Percentiles rank a stretch among this genome's conserved stretches.
Conservation (phyloP, 371 early-diverging fungal genomes). For the Amoeboradix gromovi region DNA sequence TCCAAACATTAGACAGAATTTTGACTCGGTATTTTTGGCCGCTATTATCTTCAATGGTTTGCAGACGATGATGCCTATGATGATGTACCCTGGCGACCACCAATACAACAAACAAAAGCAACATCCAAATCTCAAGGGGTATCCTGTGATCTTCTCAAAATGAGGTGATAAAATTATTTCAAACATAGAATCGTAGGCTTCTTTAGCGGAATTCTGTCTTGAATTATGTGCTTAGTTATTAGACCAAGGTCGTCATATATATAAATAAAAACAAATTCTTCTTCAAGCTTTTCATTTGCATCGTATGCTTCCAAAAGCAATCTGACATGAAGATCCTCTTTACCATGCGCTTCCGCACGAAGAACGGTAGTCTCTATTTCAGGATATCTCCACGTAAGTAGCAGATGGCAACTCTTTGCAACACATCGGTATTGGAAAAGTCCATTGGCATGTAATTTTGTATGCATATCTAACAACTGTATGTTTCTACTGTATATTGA, state of each 20-base stretch:
- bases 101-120: no score
- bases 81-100: no score
- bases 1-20: no score
- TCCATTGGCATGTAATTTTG: not conserved
- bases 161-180: no score
- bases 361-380: not conserved
- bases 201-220: not conserved
- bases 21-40: no score
- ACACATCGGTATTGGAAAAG: not conserved
- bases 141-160: no score
- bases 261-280: not conserved
- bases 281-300: not conserved
- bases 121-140: no score
- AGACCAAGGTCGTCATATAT: not conserved
- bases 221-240: not conserved
- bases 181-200: not conserved
- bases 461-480: not conserved
- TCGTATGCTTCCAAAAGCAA: not conserved
- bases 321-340: not conserved
- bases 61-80: no score
- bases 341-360: not conserved
- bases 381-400: not conserved
- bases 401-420: not conserved
- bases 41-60: no score
- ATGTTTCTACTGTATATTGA: not conserved